Evolutionary conservation across 2,329 filamentous ascomycete species (phyloP), one percentile per base, ranked within the genome.

Genomic region (Colletotrichum tropicicola): DNA sequence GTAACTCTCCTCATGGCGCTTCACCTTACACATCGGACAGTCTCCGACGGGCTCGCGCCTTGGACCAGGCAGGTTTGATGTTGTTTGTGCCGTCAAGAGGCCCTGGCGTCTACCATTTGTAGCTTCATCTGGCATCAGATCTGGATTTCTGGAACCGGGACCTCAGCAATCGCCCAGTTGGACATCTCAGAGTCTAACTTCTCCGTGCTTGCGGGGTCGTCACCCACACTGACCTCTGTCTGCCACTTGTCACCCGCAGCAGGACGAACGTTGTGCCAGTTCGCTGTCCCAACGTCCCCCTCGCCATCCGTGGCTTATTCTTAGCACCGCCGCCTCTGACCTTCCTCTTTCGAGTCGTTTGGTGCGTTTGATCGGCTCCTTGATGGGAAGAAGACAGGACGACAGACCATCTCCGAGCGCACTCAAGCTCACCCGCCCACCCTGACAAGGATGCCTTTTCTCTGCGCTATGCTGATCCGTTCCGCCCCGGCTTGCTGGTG

Each of bases 341-440:
- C 59, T 66, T 58, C 12, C 59, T 41, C 17, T 53, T 64, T 28
- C 45, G 59, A 58, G 43, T 10, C 48, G 12, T 48, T 47, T n/a
- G 41, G 48, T 54, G 52, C 28, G 63, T 66, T 66, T 64, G 59
- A 66, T 66, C 52, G 28, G 45, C 60, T 53, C 52, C 52, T 30
- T 64, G 53, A 63, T 48, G 39, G 63, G 47, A 58, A 43, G 44
- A 66, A 63, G 61, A 65, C 57, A 55, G 49, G 61, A 65, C 57
- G 61, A 61, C 49, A 51, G 43, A 37, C 44, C 28, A 32, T 53
- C 30, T 30, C 37, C 45, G 37, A 19, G 25, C 21, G 12, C 37
- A 39, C 27, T 45, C 53, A 51, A 39, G 43, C 35, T 61, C 57
- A 30, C 17, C 35, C 43, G 30, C 25, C 32, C 37, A 25, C 35